phyloP scores from a whole-genome alignment of 176 grass and related monocot genomes.

The Ananas comosus region DNA sequence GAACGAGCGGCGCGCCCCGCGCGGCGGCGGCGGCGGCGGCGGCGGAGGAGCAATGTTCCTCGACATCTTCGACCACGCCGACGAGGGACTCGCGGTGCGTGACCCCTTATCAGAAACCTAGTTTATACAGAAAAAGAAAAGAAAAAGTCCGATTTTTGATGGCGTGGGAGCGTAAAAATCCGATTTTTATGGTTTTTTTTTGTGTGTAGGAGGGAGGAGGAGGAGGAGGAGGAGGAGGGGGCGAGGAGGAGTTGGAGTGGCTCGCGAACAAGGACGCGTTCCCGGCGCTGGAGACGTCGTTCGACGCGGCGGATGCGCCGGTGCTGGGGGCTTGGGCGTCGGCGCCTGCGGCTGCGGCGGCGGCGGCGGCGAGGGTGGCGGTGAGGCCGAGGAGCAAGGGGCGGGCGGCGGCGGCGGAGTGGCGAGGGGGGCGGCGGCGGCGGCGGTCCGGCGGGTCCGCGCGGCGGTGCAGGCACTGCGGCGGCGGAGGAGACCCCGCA shows the following conservation, averaged over 20 bases:
- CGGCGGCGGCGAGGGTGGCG: not conserved
- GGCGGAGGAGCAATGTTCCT: not conserved
- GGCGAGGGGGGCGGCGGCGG: not conserved
- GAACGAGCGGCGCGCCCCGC: not conserved
- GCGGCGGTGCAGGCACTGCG: constrained; percentile 65
- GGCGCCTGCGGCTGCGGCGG: constrained; percentile 23
- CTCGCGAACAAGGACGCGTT: constrained; percentile 75
- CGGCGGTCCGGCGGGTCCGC: not conserved
- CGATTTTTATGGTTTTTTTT: constrained; percentile 10
- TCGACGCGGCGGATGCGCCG: constrained; percentile 3
- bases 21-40: not conserved
- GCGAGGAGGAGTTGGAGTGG: constrained; percentile 81
- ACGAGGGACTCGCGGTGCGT: constrained; percentile 6
- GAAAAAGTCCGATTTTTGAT: not conserved
- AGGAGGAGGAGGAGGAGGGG: constrained; percentile 48
- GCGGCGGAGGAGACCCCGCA: constrained; percentile 61
- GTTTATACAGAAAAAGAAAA: not conserved
- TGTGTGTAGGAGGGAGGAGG: constrained; percentile 38
- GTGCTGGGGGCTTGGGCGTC: not conserved
- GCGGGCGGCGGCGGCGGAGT: constrained; percentile 20
- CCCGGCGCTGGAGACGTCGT: constrained; percentile 53
- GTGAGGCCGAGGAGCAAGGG: constrained; percentile 52
- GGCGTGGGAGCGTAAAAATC: constrained; percentile 4
- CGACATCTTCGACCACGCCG: constrained; percentile 7
- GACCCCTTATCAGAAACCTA: not conserved